Evolutionary conservation across 768 basidiomycete species (phyloP).

Genomic region (Hydnum rufescens): DNA sequence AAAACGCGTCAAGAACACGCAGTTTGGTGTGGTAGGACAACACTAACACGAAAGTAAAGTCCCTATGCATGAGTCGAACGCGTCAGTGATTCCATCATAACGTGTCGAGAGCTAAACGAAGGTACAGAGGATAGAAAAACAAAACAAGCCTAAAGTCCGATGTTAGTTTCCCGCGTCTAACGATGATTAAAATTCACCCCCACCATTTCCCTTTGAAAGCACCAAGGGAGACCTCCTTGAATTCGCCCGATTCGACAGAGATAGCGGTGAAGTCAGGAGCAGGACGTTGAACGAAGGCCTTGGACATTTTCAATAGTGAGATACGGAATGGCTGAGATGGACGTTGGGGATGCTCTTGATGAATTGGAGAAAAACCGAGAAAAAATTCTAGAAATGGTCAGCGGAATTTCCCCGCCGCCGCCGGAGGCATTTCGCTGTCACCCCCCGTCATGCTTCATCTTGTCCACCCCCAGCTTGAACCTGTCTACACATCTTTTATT

Average conservation of each 20-base stretch:
- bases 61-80: constrained; percentile 24
- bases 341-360: no score
- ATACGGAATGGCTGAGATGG: no score
- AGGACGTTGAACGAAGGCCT: constrained; percentile 21
- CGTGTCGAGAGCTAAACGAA: constrained; percentile 8
- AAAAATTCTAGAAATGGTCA: background rate
- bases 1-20: background rate
- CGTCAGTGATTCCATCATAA: background rate
- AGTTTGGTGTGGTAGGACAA: background rate
- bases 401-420: background rate
- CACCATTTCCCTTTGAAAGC: constrained; percentile 73
- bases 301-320: no score
- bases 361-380: no score
- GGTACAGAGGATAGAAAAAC: constrained; percentile 85
- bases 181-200: constrained; percentile 12
- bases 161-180: constrained; percentile 7
- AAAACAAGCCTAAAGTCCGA: constrained; percentile 53
- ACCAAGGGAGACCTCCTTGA: constrained; percentile 55
- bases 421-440: background rate
- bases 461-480: background rate
- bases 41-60: constrained; percentile 52
- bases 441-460: background rate
- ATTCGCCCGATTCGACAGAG: constrained; percentile 55
- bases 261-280: constrained; percentile 65
- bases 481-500: background rate